These are phyloP conservation scores for Capsicum chinense DNA, from an alignment of 257 asterid species.

Conservation along the genomic window DNA sequence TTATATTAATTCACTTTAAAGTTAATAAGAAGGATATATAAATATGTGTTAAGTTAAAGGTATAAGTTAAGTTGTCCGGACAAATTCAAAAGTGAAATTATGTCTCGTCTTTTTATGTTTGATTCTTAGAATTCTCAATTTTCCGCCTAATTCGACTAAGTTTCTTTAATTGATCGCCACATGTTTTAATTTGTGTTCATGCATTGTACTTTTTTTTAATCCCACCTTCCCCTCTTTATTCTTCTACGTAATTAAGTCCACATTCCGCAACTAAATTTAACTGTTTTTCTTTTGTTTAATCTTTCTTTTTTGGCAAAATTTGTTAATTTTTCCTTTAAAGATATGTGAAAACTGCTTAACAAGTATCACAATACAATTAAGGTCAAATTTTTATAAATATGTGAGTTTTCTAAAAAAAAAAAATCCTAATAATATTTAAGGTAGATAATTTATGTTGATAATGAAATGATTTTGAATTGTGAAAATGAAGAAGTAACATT, in stretches of 20 bases:
- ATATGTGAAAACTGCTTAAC: background rate
- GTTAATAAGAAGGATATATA: too few species aligned
- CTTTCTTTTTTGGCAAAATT: background rate
- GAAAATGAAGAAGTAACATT: too few species aligned
- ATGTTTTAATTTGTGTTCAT: background rate
- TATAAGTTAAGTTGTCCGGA: too few species aligned
- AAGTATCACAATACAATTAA: too few species aligned
- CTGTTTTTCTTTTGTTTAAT: background rate
- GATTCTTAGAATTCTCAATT: background rate
- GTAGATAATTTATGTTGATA: too few species aligned
- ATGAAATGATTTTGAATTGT: too few species aligned
- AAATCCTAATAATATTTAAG: too few species aligned
- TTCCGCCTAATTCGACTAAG: background rate
- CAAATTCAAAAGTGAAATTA: too few species aligned
- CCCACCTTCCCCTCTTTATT: background rate
- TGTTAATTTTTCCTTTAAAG: background rate
- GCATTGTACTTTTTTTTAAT: background rate
- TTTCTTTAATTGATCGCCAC: background rate
- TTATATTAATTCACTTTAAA: too few species aligned
- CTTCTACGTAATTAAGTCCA: background rate
- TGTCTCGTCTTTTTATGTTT: background rate
- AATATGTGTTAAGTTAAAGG: too few species aligned
- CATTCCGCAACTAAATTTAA: background rate
- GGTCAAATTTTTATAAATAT: too few species aligned
- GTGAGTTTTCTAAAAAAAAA: too few species aligned